These are phyloP conservation scores for Lathyrus sativus DNA, from an alignment of 306 rosid genomes.

Conservation along the genomic window DNA sequence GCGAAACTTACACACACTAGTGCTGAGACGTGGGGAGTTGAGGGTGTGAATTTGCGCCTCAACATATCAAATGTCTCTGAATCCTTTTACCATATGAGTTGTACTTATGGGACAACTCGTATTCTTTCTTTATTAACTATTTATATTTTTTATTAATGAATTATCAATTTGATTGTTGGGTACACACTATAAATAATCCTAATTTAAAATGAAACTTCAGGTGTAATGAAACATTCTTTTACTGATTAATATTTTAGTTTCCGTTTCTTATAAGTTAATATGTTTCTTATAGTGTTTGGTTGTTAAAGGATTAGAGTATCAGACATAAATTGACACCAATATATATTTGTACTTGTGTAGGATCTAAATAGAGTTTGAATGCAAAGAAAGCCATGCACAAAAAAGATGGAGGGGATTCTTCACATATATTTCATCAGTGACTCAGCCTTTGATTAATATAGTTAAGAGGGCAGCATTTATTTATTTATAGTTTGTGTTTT, in stretches of 20 bases:
- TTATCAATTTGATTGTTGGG: not conserved
- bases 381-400: conserved; percentile 14
- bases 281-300: not conserved
- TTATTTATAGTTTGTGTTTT: conserved; percentile 8
- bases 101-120: too few species aligned
- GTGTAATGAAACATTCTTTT: conserved; percentile 23
- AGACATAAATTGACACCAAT: conserved; percentile 11
- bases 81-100: too few species aligned
- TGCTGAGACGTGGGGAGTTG: too few species aligned
- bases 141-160: too few species aligned
- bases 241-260: not conserved
- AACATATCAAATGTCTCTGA: too few species aligned
- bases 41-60: too few species aligned
- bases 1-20: too few species aligned
- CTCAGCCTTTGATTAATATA: not conserved
- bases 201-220: not conserved
- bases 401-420: conserved; percentile 8
- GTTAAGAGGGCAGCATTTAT: conserved; percentile 20
- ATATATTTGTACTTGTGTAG: conserved; percentile 10
- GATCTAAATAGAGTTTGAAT: conserved; percentile 31
- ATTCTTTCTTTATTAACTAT: not conserved
- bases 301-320: not conserved
- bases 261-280: not conserved
- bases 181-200: not conserved
- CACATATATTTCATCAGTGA: conserved; percentile 7